phyloP scores from a whole-genome alignment of 306 rosid species.

The Macrotyloma uniflorum region DNA sequence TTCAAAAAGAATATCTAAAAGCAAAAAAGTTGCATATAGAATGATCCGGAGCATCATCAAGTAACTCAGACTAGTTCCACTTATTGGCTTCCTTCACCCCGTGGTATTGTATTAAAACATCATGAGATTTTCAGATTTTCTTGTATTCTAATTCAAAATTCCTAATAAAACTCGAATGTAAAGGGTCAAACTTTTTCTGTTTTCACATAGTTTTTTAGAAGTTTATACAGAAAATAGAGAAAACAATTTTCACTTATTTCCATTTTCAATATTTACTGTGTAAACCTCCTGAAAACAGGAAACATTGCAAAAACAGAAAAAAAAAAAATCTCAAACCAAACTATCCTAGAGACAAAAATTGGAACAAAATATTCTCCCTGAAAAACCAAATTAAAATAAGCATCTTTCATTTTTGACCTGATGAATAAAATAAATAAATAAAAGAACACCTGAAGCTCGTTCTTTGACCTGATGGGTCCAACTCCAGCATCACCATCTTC shows the following conservation, averaged over 20 bases:
- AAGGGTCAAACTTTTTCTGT: background rate
- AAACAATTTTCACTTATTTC: background rate
- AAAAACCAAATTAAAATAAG: conserved; percentile 6
- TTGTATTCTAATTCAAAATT: conserved; percentile 1
- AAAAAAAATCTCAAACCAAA: background rate
- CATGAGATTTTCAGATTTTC: conserved; percentile 5
- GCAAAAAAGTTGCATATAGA: conserved; percentile 24
- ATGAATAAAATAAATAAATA: too few species aligned
- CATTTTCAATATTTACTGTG: background rate
- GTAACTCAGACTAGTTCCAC: conserved; percentile 7
- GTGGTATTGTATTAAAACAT: background rate
- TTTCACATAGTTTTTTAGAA: background rate
- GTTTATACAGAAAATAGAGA: background rate
- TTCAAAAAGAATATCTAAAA: conserved; percentile 26
- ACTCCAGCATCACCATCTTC: conserved; percentile 34
- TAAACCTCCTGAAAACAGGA: background rate
- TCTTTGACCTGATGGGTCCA: conserved; percentile 67
- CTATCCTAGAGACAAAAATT: background rate
- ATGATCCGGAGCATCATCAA: background rate
- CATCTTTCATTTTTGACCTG: too few species aligned
- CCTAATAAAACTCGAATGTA: background rate
- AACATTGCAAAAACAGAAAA: background rate
- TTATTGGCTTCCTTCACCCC: background rate
- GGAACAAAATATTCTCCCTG: background rate
- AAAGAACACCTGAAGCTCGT: conserved; percentile 71